Evolutionary conservation across 805 yeast species (phyloP).

Genomic region (Lipomyces lipofer): DNA sequence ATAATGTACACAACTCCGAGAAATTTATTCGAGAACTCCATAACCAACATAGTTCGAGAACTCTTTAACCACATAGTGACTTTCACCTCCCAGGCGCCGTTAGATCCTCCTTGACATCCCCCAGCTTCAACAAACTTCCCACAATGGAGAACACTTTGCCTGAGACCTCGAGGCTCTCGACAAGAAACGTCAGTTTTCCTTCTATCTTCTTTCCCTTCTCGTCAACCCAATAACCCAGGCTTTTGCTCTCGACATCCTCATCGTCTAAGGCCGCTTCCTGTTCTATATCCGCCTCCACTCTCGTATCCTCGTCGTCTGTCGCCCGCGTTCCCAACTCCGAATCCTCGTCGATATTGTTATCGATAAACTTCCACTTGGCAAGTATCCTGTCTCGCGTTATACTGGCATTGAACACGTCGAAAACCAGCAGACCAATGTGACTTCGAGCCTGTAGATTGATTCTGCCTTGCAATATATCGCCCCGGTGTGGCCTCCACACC

Average conservation of each 20-base stretch:
- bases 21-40: no score
- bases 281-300: slow-evolving; percentile 16
- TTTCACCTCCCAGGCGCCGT: slow-evolving; percentile 67
- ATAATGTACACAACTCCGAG: no score
- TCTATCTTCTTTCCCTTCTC: slow-evolving; percentile 70
- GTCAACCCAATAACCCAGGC: slow-evolving; percentile 88
- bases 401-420: slow-evolving; percentile 93
- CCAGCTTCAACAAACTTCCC: slow-evolving; percentile 74
- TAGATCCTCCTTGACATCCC: slow-evolving; percentile 61
- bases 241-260: slow-evolving; percentile 37
- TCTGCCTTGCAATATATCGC: slow-evolving; percentile 83
- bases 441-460: slow-evolving; percentile 91
- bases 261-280: slow-evolving; percentile 31
- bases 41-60: neutral
- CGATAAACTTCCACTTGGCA: slow-evolving; percentile 78
- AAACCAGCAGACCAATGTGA: slow-evolving; percentile 86
- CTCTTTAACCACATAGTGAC: neutral
- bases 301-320: slow-evolving; percentile 20
- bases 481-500: slow-evolving; percentile 88
- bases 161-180: slow-evolving; percentile 63
- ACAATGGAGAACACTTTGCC: slow-evolving; percentile 84
- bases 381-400: slow-evolving; percentile 86
- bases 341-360: slow-evolving; percentile 66
- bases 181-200: slow-evolving; percentile 76
- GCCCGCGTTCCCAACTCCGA: slow-evolving; percentile 21